phyloP scores from a whole-genome alignment of 2,329 filamentous ascomycete genomes.

The Phoma sp. region DNA sequence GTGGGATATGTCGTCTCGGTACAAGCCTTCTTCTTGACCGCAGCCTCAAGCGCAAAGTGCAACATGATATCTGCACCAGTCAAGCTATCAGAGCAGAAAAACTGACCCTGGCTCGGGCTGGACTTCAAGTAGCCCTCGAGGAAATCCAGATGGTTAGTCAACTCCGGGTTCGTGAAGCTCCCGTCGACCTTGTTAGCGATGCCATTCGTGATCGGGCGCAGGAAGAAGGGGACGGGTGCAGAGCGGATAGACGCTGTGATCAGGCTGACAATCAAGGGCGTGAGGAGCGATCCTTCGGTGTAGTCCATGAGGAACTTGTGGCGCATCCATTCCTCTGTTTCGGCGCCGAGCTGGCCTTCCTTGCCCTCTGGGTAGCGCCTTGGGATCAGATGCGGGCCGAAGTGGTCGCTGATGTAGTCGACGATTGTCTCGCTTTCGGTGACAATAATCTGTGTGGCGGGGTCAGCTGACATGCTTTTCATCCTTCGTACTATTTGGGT shows the following conservation, averaged over 20 bases:
- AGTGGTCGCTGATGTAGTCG: slow-evolving; percentile 80
- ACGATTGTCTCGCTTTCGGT: slow-evolving; percentile 84
- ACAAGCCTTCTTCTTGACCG: slow-evolving; percentile 44
- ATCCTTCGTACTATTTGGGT: too few relatives aligned
- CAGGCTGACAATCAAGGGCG: slow-evolving; percentile 69
- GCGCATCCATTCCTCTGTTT: slow-evolving; percentile 67
- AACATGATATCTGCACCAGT: slow-evolving; percentile 63
- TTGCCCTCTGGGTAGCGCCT: slow-evolving; percentile 60
- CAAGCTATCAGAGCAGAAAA: slow-evolving; percentile 58
- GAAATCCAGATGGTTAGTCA: slow-evolving; percentile 58
- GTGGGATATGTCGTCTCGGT: slow-evolving; percentile 56
- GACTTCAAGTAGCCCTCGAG: slow-evolving; percentile 59
- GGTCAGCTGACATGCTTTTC: slow-evolving; percentile 1
- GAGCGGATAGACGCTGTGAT: slow-evolving; percentile 63
- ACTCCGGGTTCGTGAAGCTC: slow-evolving; percentile 56
- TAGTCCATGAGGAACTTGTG: slow-evolving; percentile 74
- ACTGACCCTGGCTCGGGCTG: slow-evolving; percentile 58
- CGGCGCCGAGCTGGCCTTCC: slow-evolving; percentile 63
- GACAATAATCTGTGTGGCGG: slow-evolving; percentile 61
- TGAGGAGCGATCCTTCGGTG: slow-evolving; percentile 83
- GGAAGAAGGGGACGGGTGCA: slow-evolving; percentile 70
- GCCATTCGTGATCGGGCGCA: slow-evolving; percentile 67
- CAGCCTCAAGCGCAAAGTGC: slow-evolving; percentile 60
- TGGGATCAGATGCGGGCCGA: slow-evolving; percentile 61
- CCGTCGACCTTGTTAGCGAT: slow-evolving; percentile 60